Conservation (phyloP, 495 filamentous ascomycete genomes). For the Xylaria intraflava region DNA sequence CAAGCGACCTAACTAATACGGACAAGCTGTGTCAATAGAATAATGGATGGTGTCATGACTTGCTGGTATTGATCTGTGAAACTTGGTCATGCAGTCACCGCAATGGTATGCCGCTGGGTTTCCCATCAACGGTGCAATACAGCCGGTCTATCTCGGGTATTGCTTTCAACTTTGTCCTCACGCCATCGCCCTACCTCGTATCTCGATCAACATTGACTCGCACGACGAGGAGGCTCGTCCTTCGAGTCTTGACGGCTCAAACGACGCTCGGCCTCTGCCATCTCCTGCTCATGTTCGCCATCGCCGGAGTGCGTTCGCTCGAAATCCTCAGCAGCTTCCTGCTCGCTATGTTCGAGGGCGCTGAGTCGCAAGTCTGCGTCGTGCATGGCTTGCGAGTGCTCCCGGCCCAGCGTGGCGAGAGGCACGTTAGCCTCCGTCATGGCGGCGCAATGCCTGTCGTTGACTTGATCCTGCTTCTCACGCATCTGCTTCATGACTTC, state of each 20-base stretch:
- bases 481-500: constrained; percentile 6
- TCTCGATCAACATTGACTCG: background rate
- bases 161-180: too few species aligned
- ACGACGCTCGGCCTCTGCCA: constrained; percentile 6
- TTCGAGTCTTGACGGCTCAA: background rate
- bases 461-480: constrained; percentile 3
- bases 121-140: too few species aligned
- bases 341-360: background rate
- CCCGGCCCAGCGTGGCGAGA: constrained; percentile 6
- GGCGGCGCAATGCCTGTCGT: constrained; percentile 10
- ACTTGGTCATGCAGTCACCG: too few species aligned
- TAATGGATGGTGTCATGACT: too few species aligned
- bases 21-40: too few species aligned
- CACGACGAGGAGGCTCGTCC: background rate
- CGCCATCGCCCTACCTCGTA: too few species aligned
- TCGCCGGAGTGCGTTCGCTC: constrained; percentile 3
- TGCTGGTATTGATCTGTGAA: too few species aligned
- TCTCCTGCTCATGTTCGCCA: background rate
- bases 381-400: constrained; percentile 5
- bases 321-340: background rate
- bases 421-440: constrained; percentile 11
- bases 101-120: too few species aligned
- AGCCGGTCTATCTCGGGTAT: too few species aligned
- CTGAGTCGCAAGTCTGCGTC: background rate
- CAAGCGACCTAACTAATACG: too few species aligned